Evolutionary conservation across 2,329 filamentous ascomycete species (phyloP).

Genomic region (Pyrenochaeta sp.): DNA sequence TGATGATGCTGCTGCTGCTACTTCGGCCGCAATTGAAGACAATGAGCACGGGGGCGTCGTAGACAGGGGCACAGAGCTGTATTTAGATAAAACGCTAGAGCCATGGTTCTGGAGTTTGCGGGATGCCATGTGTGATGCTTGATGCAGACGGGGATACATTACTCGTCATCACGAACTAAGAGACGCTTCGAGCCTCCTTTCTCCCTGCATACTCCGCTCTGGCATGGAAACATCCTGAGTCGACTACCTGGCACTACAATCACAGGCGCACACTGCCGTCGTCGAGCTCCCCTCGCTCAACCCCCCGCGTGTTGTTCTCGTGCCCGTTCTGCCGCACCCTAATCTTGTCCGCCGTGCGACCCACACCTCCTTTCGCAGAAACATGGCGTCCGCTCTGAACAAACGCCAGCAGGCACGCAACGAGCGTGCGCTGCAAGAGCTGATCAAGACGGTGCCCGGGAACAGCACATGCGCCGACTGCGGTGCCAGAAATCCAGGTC

Average conservation of each 20-base stretch:
- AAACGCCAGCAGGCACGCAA: conserved; percentile 99
- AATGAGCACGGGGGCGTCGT: too few species aligned
- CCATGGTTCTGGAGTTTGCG: conserved; percentile 27
- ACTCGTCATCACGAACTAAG: conserved; percentile 32
- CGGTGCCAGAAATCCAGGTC: conserved; percentile 88
- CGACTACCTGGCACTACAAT: conserved; percentile 8
- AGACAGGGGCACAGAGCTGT: conserved; percentile 20
- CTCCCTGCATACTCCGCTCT: conserved; percentile 14
- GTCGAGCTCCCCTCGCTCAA: conserved; percentile 16
- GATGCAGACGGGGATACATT: conserved; percentile 24
- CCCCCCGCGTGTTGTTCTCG: conserved; percentile 21
- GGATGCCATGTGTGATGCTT: conserved; percentile 26
- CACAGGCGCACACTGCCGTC: conserved; percentile 18
- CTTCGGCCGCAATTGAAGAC: neutral
- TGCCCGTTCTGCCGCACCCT: conserved; percentile 32
- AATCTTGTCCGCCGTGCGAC: conserved; percentile 23
- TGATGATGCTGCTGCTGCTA: conserved; percentile 4
- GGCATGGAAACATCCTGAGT: conserved; percentile 24
- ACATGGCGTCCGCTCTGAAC: conserved; percentile 79
- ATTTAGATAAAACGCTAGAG: conserved; percentile 21
- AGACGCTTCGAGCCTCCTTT: conserved; percentile 24
- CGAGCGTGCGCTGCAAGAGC: conserved; percentile 87
- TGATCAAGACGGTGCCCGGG: conserved; percentile 83
- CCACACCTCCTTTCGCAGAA: conserved; percentile 24
- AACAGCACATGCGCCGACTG: conserved; percentile 97